A percentile compares a stretch with the other conserved stretches of the same genome.
These are phyloP conservation scores for Aspergillus amoenus DNA, from an alignment of 2,329 filamentous ascomycete species.

Conservation along the genomic window DNA sequence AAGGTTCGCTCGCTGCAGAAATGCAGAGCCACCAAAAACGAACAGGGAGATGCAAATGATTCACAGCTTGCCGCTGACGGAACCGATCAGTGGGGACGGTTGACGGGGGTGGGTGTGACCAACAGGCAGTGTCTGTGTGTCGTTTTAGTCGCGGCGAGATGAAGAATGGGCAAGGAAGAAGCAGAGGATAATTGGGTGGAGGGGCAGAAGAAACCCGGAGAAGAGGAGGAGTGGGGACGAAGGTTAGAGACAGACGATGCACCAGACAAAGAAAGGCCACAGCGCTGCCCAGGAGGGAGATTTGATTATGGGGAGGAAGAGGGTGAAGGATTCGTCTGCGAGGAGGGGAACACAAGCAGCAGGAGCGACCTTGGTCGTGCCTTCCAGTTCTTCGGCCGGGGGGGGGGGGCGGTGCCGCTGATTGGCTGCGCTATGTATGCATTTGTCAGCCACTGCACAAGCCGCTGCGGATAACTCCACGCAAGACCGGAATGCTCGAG, in stretches of 20 bases:
- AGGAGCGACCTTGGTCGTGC: too few relatives aligned
- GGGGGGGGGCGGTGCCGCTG: background rate
- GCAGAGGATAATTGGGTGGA: constrained; percentile 16
- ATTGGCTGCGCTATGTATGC: constrained; percentile 15
- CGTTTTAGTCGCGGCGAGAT: constrained; percentile 6
- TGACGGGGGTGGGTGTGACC: constrained; percentile 19
- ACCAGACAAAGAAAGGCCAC: constrained; percentile 14
- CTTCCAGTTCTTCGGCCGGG: too few relatives aligned
- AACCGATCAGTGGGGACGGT: constrained; percentile 24
- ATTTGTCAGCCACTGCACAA: constrained; percentile 8
- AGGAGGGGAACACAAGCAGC: background rate
- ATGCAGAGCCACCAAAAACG: constrained; percentile 14
- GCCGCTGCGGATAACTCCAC: background rate
- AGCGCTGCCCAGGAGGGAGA: constrained; percentile 4
- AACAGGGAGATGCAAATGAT: constrained; percentile 16
- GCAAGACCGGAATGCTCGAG: background rate
- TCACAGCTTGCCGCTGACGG: constrained; percentile 22
- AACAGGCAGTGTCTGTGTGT: constrained; percentile 17
- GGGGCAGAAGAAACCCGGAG: constrained; percentile 6
- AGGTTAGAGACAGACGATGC: constrained; percentile 9
- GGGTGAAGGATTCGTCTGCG: constrained; percentile 9
- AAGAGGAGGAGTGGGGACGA: constrained; percentile 8
- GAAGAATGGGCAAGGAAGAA: constrained; percentile 6
- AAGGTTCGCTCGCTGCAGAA: constrained; percentile 21
- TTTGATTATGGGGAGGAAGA: background rate